Conservation (phyloP, 345 rosid genomes). For the Camelina hispida region DNA sequence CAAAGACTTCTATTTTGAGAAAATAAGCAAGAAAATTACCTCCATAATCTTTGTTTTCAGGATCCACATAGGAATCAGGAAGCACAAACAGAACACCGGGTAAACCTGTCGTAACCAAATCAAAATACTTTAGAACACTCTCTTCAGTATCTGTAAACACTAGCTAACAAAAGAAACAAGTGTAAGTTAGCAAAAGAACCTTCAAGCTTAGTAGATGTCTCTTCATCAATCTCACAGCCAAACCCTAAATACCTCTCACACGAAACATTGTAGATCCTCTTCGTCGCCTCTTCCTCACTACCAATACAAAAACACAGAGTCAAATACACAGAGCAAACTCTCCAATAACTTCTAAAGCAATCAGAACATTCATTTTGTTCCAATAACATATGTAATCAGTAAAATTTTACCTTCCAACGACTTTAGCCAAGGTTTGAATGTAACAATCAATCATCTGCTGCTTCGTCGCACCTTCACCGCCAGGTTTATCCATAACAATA, state of each 20-base stretch:
- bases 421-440: conserved; percentile 76
- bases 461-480: conserved; percentile 84
- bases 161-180: conserved; percentile 13
- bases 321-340: conserved; percentile 1
- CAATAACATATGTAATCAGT: background rate
- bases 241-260: conserved; percentile 98
- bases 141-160: background rate
- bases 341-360: background rate
- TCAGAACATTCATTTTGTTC: background rate
- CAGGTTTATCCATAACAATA: conserved; percentile 93
- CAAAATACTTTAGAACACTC: conserved; percentile 11
- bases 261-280: conserved; percentile 87
- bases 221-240: conserved; percentile 96
- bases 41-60: conserved; percentile 91
- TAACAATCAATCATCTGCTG: conserved; percentile 97
- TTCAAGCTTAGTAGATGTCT: conserved; percentile 90
- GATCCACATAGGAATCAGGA: conserved; percentile 92
- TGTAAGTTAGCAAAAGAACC: conserved; percentile 47
- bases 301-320: conserved; percentile 13
- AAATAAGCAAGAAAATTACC: conserved; percentile 48
- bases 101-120: conserved; percentile 53
- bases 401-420: conserved; percentile 68
- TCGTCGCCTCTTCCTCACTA: conserved; percentile 94
- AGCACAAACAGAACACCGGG: conserved; percentile 93
- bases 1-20: conserved; percentile 12